Evolutionary conservation across 352 stramenopile species (phyloP).

Genomic region (Stramenopiles sp.): DNA sequence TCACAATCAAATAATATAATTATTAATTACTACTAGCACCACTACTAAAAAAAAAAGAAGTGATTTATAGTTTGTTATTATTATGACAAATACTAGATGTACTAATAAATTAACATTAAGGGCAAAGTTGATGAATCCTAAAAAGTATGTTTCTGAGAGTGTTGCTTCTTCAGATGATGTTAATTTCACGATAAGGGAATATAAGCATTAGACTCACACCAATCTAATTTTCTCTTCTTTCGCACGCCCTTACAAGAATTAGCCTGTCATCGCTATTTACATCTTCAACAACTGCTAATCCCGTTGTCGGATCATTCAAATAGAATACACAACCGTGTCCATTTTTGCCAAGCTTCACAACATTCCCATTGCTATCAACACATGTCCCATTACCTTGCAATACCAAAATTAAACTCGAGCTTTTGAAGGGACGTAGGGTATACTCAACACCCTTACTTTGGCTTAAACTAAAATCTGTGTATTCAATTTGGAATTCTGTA

Average conservation of each 20-base stretch:
- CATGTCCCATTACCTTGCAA: not conserved
- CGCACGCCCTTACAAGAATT: not conserved
- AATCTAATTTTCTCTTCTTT: too few relatives aligned
- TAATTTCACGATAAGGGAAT: too few relatives aligned
- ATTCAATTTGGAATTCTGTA: not conserved
- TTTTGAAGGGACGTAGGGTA: not conserved
- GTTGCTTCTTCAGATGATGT: too few relatives aligned
- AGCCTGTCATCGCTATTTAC: not conserved
- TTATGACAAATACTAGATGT: too few relatives aligned
- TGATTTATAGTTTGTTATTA: too few relatives aligned
- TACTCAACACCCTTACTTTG: not conserved
- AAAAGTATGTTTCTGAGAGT: too few relatives aligned
- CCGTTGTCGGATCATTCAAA: not conserved
- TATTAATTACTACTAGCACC: too few relatives aligned
- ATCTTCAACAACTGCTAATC: not conserved
- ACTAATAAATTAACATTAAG: too few relatives aligned
- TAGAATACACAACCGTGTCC: not conserved
- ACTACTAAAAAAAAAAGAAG: too few relatives aligned
- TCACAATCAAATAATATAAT: too few relatives aligned
- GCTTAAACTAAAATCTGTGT: not conserved
- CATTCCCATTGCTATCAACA: not conserved
- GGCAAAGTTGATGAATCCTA: too few relatives aligned
- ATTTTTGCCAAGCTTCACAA: not conserved
- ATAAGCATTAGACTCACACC: too few relatives aligned
- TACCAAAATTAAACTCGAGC: not conserved